Evolutionary conservation across 768 basidiomycete genomes (phyloP), one percentile per base, ranked within the genome.

Genomic region (Amanita phalloides): DNA sequence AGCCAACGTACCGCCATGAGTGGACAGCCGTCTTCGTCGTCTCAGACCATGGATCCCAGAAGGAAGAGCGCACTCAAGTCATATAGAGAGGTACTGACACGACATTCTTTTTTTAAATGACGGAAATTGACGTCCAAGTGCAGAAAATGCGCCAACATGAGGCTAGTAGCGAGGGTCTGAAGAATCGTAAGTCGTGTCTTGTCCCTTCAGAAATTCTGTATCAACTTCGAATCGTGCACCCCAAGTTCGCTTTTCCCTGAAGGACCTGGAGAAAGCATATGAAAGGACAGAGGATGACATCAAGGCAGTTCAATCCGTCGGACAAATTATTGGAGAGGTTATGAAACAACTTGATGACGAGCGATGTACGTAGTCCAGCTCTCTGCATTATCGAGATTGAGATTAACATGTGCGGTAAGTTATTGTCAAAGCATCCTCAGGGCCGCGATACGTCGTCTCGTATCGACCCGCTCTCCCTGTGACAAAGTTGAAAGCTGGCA

Each of bases 261-360:
- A 91, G 63, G 84, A 90, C 53, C 68, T 97, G 9, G 87, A 94
- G 65, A 86, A 86, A 60, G 86, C 84, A 42, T 98, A 81, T 61
- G 90, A 82, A 58, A 93, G 95, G 76, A 95, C 92, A 0, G 96
- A 99, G 68, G 93, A 99, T 25, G 95, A 99, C 61, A 95, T 99
- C 69, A 98, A 97, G 70, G 96, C 96, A 39, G 85, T 99, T 13
- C 96, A 99, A 64, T 94, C 90, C 6, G 96, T 98, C 11, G 96
- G 96, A 28, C 96, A 99, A 71, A 97, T 99, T 57, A 95, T 99
- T 51, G 96, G 92, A 55, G 96, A 99, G 70, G 91, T 99, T 52
- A 86, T 98, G 82, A 97, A 97, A 68, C 94, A 99, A 65, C 72
- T 99, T 8, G 96, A 98, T 61, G 92, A 96, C 56, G 95, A 98